phyloP scores from a whole-genome alignment of 169 alveolate species.

The Besnoitia besnoiti region DNA sequence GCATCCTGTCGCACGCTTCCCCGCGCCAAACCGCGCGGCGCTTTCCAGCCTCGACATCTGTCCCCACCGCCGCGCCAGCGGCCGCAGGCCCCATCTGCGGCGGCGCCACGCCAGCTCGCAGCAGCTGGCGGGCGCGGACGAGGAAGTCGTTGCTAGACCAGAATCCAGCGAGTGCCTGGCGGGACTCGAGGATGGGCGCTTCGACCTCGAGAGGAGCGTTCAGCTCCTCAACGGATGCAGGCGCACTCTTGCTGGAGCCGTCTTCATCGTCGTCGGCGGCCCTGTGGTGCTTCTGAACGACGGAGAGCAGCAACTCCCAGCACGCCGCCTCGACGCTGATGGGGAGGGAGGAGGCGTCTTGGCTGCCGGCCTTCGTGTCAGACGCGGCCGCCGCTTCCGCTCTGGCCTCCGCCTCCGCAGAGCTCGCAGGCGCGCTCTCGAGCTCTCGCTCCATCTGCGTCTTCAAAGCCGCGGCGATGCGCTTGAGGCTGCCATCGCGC shows the following conservation, averaged over 20 bases:
- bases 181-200: neutral
- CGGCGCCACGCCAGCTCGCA: slow-evolving; percentile 6
- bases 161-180: neutral
- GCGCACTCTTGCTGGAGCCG: neutral
- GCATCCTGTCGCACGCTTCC: slow-evolving; percentile 8
- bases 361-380: neutral
- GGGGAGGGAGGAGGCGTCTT: neutral
- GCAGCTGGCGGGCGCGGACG: slow-evolving; percentile 31
- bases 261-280: neutral
- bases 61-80: neutral
- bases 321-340: slow-evolving; percentile 52
- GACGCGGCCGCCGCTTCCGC: neutral
- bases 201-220: slow-evolving; percentile 24
- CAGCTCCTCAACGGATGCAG: neutral
- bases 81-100: neutral
- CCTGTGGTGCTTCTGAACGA: slow-evolving; percentile 20
- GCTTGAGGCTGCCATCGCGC: neutral
- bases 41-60: slow-evolving; percentile 24
- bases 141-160: slow-evolving; percentile 14
- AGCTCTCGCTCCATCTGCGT: neutral
- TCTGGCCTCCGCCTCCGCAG: neutral
- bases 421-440: neutral
- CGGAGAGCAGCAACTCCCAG: slow-evolving; percentile 53
- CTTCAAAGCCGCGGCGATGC: neutral
- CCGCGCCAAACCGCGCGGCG: slow-evolving; percentile 45